Evolutionary conservation across 371 early-diverging fungal species (phyloP), one percentile per base, ranked within the genome.

Genomic region (Mucor mucedo): DNA sequence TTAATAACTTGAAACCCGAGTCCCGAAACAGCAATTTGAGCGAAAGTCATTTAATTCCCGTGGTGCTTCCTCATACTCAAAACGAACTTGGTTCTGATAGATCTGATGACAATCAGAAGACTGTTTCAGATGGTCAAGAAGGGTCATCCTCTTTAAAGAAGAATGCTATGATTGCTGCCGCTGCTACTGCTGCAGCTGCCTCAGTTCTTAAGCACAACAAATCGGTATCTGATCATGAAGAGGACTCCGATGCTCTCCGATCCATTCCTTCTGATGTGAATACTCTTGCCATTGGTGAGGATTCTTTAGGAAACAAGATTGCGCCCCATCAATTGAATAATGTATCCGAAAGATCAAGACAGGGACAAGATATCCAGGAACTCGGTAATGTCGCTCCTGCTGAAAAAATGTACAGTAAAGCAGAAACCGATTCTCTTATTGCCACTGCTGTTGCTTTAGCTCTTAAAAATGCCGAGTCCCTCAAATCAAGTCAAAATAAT

Each of bases 361-460:
- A 21, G 21, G 21, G 21, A 21, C 21, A 21, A 47, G 28, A 47
- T 4, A 16, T 13, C 40, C 35, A 40, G 39, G 42, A 41, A 10
- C 9, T 16, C 7, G 27, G 35, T 10, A 56, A 49, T 13, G 52
- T 27, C 21, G n/a, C 27, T 35, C 47, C 45, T 13, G 11, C 27
- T 41, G 45, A 48, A 50, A 66, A 66, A 33, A 9, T 70, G 32
- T 70, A 45, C n/a, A 70, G 62, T 28, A 75, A 73, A 49, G 60
- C 63, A 9, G 77, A 77, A 55, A 62, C 74, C 0, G 73, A 80
- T 64, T 68, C 62, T 9, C 55, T 80, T 60, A 63, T 80, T 60
- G 77, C 71, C 16, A 64, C 77, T 47, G 80, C 80, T 21, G 77
- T 80, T 9, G 76, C 77, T 40, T 58, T 55, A 6, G 77, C 77